Base-by-base conservation (phyloP, 208 protist species). In the Wallacemonas sp. region DNA sequence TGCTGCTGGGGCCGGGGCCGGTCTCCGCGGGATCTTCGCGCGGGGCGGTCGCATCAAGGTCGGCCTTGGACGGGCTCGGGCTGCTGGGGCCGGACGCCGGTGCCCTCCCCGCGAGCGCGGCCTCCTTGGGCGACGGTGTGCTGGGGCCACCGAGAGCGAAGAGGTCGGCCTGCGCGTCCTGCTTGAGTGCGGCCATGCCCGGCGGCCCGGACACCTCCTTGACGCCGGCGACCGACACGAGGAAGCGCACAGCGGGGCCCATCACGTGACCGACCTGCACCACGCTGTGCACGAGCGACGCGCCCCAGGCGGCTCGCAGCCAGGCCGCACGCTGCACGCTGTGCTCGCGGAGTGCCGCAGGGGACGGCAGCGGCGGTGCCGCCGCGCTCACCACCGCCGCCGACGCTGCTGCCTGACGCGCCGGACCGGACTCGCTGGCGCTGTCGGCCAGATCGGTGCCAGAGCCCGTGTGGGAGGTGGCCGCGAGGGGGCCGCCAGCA, bases 131-230 rank as follows among this genome's bases (percentile, higher is more conserved):
- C 11, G 57, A 59, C 8, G 52, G 29, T 10, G 29, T 22, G 68
- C 39, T 36, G 57, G 36, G 45, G n/a, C 71, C 65, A 25, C 72
- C 74, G 38, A 84, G 67, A 11, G 74, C 48, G 45, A 82, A 82
- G 39, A 89, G 72, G 38, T 82, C 80, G 42, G 67, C 61, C 28
- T 82, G 67, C 11, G 79, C 84, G 48, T 94, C 85, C 44, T 73
- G 71, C 70, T 83, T 84, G 7, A 91, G 71, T 4, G 59, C 54
- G 39, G 70, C 72, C 36, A 86, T 65, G 48, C 85, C 80, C 29
- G 79, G 57, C 44, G 75, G 61, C n/a, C 75, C 72, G 0, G 61
- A 70, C 48, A 77, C 65, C 25, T 76, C 77, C 32, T 76, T 68
- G 32, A 82, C 65, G 26, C 77, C 76, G 1, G 77, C 71, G 38